Base-by-base conservation (phyloP, 2,329 filamentous ascomycete genomes). In the Aaosphaeria pasadenensis region DNA sequence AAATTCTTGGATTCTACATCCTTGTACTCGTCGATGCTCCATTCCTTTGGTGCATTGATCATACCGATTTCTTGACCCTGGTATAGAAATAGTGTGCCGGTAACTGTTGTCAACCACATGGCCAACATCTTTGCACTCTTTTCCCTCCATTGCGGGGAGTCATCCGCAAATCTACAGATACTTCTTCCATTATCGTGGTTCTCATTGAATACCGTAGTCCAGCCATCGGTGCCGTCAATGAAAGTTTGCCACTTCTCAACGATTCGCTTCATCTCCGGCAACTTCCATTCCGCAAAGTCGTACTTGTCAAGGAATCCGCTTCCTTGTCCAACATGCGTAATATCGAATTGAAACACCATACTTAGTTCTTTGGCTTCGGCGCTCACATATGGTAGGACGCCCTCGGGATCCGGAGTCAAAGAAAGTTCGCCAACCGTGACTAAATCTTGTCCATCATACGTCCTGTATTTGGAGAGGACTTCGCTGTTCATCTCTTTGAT, bases 11-110 rank as follows among this genome's bases (percentile, higher is more conserved):
- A 60, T 50, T 85, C 79, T 36, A 89, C 76, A 53, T 90, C 87
- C 63, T 84, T 82, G 70, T 88, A 91, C 47, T 77, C 73, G 0
- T 72, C 69, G 7, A 80, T 72, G 3, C 65, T 57, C 79, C 79
- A 83, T 1, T 70, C 56, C 6, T 57, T 50, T 0, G 80, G 79
- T 11, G 77, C 70, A 49, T 83, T 83, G 49, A 74, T 75, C 76
- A 82, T 81, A n/a, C 80, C 81, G 38, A 84, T 76, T 61, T 84
- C 81, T 55, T 84, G 77, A 2, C 81, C 81, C 54, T 84, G 80
- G 52, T 83, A 84, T n/a, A 84, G 50, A 55, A 80, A 83, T 0
- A 82, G 61, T 0, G 80, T 83, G 3, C 81, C 81, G 0, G 73
- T 75, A 48, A 80, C 62, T 0, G 73, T 68, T 1, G 64, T 60